Percentiles rank a stretch among this genome's conserved stretches.
These are phyloP conservation scores for Gomphus sp. DNA, from an alignment of 1,284 basidiomycete species.

Conservation along the genomic window DNA sequence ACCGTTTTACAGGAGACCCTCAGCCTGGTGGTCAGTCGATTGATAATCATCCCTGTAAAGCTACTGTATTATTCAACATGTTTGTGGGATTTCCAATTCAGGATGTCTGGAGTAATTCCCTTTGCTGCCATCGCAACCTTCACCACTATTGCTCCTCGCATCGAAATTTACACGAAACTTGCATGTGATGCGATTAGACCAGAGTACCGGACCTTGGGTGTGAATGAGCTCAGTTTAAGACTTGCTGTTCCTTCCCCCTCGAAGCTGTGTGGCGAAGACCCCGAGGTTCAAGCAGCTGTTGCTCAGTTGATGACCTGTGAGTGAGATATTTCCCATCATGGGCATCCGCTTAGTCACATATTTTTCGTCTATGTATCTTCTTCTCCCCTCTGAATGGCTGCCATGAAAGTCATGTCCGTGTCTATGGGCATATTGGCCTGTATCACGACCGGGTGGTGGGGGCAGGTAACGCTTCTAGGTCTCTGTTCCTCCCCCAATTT, in stretches of 20 bases:
- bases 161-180: slow-evolving; percentile 53
- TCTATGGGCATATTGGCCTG: slow-evolving; percentile 65
- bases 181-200: slow-evolving; percentile 33
- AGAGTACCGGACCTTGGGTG: slow-evolving; percentile 25
- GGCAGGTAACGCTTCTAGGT: slow-evolving; percentile 41
- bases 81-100: slow-evolving; percentile 18
- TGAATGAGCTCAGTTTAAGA: neutral
- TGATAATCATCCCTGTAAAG: neutral
- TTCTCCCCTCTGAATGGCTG: neutral
- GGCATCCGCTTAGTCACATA: neutral
- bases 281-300: slow-evolving; percentile 61
- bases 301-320: slow-evolving; percentile 58
- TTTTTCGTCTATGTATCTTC: neutral
- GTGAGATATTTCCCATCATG: slow-evolving; percentile 16
- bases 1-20: slow-evolving; percentile 65
- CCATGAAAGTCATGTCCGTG: slow-evolving; percentile 42
- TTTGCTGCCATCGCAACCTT: slow-evolving; percentile 43
- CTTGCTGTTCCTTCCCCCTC: slow-evolving; percentile 7
- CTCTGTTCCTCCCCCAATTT: neutral
- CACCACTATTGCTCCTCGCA: slow-evolving; percentile 51
- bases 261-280: slow-evolving; percentile 53
- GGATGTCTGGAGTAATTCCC: slow-evolving; percentile 49
- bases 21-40: slow-evolving; percentile 52
- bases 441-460: slow-evolving; percentile 83
- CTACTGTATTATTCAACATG: neutral